Conservation (phyloP, 2,329 filamentous ascomycete species). For the Sporothrix phasma region DNA sequence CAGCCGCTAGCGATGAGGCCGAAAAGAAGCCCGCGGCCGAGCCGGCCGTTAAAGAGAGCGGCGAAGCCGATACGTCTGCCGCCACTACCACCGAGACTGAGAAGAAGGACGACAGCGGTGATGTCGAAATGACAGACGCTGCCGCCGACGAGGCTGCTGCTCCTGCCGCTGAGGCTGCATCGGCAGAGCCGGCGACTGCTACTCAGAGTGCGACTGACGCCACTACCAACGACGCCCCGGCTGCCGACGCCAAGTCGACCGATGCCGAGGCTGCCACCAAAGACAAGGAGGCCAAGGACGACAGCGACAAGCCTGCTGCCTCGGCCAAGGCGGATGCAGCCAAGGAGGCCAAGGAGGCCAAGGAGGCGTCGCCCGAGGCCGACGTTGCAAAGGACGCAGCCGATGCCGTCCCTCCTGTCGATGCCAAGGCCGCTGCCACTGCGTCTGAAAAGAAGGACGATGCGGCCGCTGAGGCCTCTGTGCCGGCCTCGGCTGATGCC, state of each 20-base stretch:
- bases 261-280: not conserved
- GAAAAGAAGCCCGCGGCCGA: not conserved
- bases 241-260: not conserved
- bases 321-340: not conserved
- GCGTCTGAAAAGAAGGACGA: not conserved
- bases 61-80: not conserved
- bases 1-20: not conserved
- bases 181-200: not conserved
- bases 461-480: not conserved
- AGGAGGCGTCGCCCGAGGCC: not conserved
- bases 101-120: conserved; percentile 30
- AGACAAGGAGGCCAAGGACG: not conserved
- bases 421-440: not conserved
- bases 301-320: not conserved
- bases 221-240: not conserved
- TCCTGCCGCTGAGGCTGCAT: not conserved
- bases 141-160: not conserved
- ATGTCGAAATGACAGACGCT: conserved; percentile 36
- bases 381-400: not conserved
- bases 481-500: not conserved
- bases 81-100: not conserved
- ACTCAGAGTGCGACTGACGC: not conserved
- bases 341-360: not conserved
- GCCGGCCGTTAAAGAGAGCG: not conserved
- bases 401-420: not conserved